Evolutionary conservation across 176 grass and related monocot species (phyloP).

Genomic region (Oropetium thomaeum): DNA sequence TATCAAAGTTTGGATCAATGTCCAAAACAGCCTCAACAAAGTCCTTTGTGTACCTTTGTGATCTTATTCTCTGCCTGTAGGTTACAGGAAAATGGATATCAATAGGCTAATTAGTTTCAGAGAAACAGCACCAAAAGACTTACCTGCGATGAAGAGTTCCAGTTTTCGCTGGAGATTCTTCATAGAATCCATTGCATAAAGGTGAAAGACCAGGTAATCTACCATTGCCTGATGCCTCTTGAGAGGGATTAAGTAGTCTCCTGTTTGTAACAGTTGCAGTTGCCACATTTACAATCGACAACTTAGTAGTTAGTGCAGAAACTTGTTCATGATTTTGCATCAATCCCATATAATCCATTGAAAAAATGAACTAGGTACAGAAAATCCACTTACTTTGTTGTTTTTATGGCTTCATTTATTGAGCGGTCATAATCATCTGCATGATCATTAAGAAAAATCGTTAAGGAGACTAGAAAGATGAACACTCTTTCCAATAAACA

Average conservation of each 20-base stretch:
- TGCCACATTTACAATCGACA: conserved; percentile 58
- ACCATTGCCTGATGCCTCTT: conserved; percentile 40
- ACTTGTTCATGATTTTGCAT: conserved; percentile 35
- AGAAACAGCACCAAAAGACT: conserved; percentile 13
- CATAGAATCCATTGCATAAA: conserved; percentile 44
- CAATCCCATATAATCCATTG: not conserved
- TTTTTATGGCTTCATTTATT: conserved; percentile 97
- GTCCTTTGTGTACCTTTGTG: conserved; percentile 68
- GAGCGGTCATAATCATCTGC: conserved; percentile 98
- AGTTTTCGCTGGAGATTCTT: conserved; percentile 47
- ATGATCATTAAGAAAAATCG: conserved; percentile 32
- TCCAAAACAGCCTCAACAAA: conserved; percentile 76
- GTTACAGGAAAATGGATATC: not conserved
- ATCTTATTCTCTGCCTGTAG: conserved; percentile 71
- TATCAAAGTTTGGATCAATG: conserved; percentile 50
- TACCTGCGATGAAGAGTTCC: conserved; percentile 74
- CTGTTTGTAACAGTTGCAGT: conserved; percentile 39
- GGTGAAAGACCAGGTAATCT: conserved; percentile 49
- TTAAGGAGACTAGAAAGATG: conserved; percentile 13
- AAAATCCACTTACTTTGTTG: conserved; percentile 76
- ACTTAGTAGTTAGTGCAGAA: conserved; percentile 7
- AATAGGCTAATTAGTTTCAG: conserved; percentile 4
- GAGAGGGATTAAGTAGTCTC: conserved; percentile 39
- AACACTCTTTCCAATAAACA: conserved; percentile 17
- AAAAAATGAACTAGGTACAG: conserved; percentile 7